Conservation (phyloP, 2,329 filamentous ascomycete species). For the Colletotrichum neosansevieriae region DNA sequence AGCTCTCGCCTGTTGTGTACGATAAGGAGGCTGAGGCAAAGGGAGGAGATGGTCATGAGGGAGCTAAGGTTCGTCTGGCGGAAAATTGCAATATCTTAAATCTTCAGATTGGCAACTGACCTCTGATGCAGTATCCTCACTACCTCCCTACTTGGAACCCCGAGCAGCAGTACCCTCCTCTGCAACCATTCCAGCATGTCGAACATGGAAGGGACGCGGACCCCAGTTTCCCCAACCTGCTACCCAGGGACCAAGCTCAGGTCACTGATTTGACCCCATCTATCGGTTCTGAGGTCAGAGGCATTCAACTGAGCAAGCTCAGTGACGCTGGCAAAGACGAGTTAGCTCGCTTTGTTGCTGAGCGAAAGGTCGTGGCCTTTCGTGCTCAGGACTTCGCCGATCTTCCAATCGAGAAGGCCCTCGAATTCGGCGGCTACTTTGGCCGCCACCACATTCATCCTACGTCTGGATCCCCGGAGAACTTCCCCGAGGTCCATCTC, state of each 20-base stretch:
- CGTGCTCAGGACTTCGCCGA: slow-evolving; percentile 74
- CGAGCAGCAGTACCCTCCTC: slow-evolving; percentile 67
- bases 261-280: slow-evolving; percentile 70
- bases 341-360: slow-evolving; percentile 72
- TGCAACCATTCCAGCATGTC: slow-evolving; percentile 71
- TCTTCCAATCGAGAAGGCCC: slow-evolving; percentile 70
- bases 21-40: slow-evolving; percentile 47
- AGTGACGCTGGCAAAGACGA: slow-evolving; percentile 73
- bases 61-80: slow-evolving; percentile 39
- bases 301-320: slow-evolving; percentile 74
- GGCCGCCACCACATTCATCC: slow-evolving; percentile 79
- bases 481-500: slow-evolving; percentile 75
- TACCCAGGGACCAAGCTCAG: slow-evolving; percentile 57
- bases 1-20: slow-evolving; percentile 43
- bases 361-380: slow-evolving; percentile 76
- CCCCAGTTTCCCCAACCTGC: slow-evolving; percentile 69
- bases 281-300: slow-evolving; percentile 73
- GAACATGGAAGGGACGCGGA: slow-evolving; percentile 77
- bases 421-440: slow-evolving; percentile 76
- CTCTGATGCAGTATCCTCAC: slow-evolving; percentile 43
- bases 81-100: not conserved
- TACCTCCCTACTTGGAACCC: slow-evolving; percentile 73
- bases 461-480: slow-evolving; percentile 76
- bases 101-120: not conserved
- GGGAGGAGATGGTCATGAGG: slow-evolving; percentile 41